phyloP scores from a whole-genome alignment of 768 basidiomycete genomes.

The Collybiopsis luxurians region DNA sequence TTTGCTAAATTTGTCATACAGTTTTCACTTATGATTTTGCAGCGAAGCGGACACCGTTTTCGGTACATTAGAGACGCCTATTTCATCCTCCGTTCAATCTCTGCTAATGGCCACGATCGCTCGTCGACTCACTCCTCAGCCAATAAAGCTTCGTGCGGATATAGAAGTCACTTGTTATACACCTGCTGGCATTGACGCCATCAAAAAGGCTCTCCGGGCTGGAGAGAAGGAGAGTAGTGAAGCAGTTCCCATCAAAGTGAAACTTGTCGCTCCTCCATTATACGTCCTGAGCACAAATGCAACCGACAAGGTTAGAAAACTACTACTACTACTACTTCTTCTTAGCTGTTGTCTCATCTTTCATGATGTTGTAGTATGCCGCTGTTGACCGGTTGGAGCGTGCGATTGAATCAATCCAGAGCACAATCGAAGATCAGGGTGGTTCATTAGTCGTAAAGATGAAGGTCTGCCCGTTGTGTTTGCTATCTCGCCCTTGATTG shows the following conservation, averaged over 20 bases:
- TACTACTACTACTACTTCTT: neutral
- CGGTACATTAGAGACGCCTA: conserved; percentile 54
- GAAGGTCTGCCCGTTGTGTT: conserved; percentile 57
- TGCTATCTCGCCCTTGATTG: neutral
- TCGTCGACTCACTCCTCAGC: conserved; percentile 93
- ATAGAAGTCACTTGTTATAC: conserved; percentile 97
- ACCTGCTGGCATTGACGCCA: conserved; percentile 94
- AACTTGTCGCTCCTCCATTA: conserved; percentile 92
- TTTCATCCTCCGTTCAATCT: conserved; percentile 53
- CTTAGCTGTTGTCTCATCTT: neutral
- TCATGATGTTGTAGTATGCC: conserved; percentile 49
- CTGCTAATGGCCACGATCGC: conserved; percentile 84
- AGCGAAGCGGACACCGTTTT: conserved; percentile 73
- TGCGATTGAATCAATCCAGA: conserved; percentile 88
- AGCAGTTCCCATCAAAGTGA: conserved; percentile 94
- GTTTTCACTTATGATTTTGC: neutral
- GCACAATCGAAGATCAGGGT: conserved; percentile 78
- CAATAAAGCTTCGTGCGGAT: conserved; percentile 97
- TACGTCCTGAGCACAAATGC: conserved; percentile 96
- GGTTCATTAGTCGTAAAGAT: conserved; percentile 92
- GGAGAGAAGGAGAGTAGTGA: conserved; percentile 89
- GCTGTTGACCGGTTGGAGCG: conserved; percentile 92
- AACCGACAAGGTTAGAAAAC: conserved; percentile 78
- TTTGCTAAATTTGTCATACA: neutral
- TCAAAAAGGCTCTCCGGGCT: conserved; percentile 85